phyloP scores from a whole-genome alignment of 768 basidiomycete species.

The Russula griseocarnosa region DNA sequence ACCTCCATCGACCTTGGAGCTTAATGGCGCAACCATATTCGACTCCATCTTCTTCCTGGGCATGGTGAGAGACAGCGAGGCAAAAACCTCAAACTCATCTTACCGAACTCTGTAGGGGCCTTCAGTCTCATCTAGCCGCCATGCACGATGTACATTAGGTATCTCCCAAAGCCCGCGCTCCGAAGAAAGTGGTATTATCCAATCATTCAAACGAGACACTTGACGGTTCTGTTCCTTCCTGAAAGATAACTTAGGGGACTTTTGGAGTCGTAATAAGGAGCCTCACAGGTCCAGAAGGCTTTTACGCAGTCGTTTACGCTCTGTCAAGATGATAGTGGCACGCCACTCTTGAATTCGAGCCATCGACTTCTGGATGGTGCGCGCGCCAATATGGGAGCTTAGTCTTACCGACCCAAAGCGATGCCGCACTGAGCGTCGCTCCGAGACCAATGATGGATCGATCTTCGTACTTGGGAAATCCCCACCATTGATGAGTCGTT shows the following conservation, averaged over 20 bases:
- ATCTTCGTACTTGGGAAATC: slow-evolving; percentile 46
- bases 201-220: slow-evolving; percentile 54
- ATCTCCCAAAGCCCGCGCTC: slow-evolving; percentile 85
- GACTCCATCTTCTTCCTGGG: slow-evolving; percentile 75
- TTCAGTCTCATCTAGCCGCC: slow-evolving; percentile 90
- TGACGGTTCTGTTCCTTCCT: slow-evolving; percentile 79
- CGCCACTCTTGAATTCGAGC: slow-evolving; percentile 69
- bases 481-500: slow-evolving; percentile 47
- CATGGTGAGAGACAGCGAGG: slow-evolving; percentile 2
- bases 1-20: slow-evolving; percentile 45
- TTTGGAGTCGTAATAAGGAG: not conserved
- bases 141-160: slow-evolving; percentile 45
- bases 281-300: slow-evolving; percentile 67
- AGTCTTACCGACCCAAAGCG: slow-evolving; percentile 54
- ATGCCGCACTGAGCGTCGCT: slow-evolving; percentile 50
- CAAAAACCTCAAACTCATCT: slow-evolving; percentile 19
- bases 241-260: slow-evolving; percentile 10
- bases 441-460: slow-evolving; percentile 50
- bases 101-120: slow-evolving; percentile 85
- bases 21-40: slow-evolving; percentile 44
- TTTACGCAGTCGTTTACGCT: slow-evolving; percentile 69
- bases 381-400: slow-evolving; percentile 60
- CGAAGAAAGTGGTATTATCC: slow-evolving; percentile 56
- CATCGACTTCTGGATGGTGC: slow-evolving; percentile 59
- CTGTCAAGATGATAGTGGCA: slow-evolving; percentile 59